These are phyloP conservation scores for Linum trigynum DNA, from an alignment of 345 rosid species.

Conservation along the genomic window DNA sequence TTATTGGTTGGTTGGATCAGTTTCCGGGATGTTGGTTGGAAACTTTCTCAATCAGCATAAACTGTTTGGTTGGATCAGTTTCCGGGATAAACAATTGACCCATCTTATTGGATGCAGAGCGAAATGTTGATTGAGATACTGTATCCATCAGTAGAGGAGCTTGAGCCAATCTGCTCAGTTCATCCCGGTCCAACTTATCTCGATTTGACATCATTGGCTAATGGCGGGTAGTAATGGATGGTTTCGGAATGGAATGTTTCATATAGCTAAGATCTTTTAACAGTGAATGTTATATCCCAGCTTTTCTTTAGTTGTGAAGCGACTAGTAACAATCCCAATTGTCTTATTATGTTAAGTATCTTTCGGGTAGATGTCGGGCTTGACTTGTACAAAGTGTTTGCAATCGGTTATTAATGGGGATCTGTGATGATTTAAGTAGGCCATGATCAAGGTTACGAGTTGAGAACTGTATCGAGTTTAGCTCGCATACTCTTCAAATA, in stretches of 20 bases:
- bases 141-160: not conserved
- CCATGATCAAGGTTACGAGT: not conserved
- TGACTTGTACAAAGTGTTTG: not conserved
- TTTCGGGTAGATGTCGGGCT: no score
- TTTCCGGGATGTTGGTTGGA: no score
- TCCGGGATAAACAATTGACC: not conserved
- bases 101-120: not conserved
- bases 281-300: not conserved
- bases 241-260: not conserved
- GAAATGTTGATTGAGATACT: not conserved
- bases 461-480: not conserved
- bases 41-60: not conserved
- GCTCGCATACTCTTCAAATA: not conserved
- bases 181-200: not conserved
- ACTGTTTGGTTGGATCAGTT: not conserved
- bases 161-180: not conserved
- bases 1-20: no score
- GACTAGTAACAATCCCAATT: no score
- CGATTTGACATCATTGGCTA: not conserved
- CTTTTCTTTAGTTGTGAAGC: no score
- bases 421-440: not conserved
- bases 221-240: not conserved
- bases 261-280: no score
- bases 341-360: no score
- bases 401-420: not conserved